A percentile compares a stretch with the other conserved stretches of the same genome.
Evolutionary conservation across 441 rosid genomes (phyloP).

Genomic region (Eruca vesicaria): DNA sequence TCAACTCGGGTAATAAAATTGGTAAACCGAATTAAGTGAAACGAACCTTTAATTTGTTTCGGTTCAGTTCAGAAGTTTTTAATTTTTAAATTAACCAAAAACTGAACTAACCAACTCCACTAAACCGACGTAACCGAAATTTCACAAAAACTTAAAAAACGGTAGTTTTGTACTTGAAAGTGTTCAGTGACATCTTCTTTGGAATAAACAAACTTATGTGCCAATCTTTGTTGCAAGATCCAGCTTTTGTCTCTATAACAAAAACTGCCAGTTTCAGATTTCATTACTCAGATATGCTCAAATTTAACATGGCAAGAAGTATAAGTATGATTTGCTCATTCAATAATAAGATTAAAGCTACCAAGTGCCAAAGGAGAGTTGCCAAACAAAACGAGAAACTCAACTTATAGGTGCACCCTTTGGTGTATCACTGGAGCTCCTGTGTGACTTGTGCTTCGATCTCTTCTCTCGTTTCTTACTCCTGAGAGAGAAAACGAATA

Average conservation of each 20-base stretch:
- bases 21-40: not conserved
- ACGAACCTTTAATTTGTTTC: not conserved
- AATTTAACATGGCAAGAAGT: not conserved
- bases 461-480: constrained; percentile 91
- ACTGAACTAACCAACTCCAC: not conserved
- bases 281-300: not conserved
- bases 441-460: constrained; percentile 79
- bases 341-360: not conserved
- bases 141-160: not conserved
- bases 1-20: not conserved
- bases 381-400: constrained; percentile 1
- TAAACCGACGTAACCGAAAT: not conserved
- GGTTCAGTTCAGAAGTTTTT: not conserved
- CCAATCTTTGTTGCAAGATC: not conserved
- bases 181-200: not conserved
- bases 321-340: not conserved
- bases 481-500: constrained; percentile 29
- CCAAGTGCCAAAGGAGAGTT: not conserved
- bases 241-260: not conserved
- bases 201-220: not conserved
- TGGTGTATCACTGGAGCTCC: constrained; percentile 49
- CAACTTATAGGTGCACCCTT: constrained; percentile 12
- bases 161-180: not conserved
- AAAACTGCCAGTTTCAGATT: not conserved
- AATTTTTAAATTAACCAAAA: not conserved